Evolutionary conservation across 495 filamentous ascomycete species (phyloP), one percentile per base, ranked within the genome.

Genomic region (Penicillium ochrochloron): DNA sequence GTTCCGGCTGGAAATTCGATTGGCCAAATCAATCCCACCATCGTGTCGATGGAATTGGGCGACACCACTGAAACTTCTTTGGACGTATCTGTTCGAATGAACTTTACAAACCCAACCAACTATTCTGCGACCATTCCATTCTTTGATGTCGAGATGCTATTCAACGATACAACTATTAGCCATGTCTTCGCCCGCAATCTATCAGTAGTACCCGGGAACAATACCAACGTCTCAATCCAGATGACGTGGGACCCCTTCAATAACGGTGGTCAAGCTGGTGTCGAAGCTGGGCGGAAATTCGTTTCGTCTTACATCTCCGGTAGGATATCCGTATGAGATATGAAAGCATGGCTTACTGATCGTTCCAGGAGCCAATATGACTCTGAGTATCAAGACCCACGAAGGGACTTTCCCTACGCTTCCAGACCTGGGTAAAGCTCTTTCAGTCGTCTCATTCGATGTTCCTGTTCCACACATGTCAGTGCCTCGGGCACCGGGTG

Each of bases 301-400:
- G 70, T 97, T 15, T 94, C 93, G 1, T 85, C 91, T 69, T 97
- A 96, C 69, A 78, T 97, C 25, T 97, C 94, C 23, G 93, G 95
- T 88, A 68, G 64, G 76, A 70, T 21, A 37, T 42, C 29, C 11
- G 5, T 2, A 48, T 21, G 19, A 3, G 2, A 35, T 29, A 9
- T 46, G 8, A 29, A n/a, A 14, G 17, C 21, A 5, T 9, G 54
- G 19, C 5, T 46, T 4, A 23, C 42, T 37, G 10, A 62, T 29
- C 29, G 3, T n/a, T 39, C 0, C 46, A 90, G 88, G 87, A 4
- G 86, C 79, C 68, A 97, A 97, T 76, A 93, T 89, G 5, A 91
- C 85, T 31, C 74, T 98, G 25, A 90, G 86, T 0, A 70, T 99
- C 4, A 82, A 84, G 66, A 84, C 86, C 0, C 89, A 97, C 73